Percentiles rank a stretch among this genome's conserved stretches.
These are phyloP conservation scores for Berkeleyomyces basicola DNA, from an alignment of 2,329 filamentous ascomycete genomes.

Conservation along the genomic window DNA sequence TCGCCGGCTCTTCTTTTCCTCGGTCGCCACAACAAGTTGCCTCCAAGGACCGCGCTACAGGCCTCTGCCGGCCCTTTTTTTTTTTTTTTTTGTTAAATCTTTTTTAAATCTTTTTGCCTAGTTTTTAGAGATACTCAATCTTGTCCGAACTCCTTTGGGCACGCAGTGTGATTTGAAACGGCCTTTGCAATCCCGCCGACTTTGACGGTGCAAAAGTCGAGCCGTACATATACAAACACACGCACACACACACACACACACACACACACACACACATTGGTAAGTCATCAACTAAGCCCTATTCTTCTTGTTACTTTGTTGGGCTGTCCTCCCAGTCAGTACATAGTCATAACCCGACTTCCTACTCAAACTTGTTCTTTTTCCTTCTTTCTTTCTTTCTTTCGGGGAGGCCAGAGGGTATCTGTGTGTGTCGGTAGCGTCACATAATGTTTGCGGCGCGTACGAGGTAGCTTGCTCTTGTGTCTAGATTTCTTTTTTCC, in stretches of 20 bases:
- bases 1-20: background rate
- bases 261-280: background rate
- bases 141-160: no score
- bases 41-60: no score
- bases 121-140: background rate
- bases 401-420: background rate
- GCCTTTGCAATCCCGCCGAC: background rate
- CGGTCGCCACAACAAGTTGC: background rate
- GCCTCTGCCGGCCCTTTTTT: background rate
- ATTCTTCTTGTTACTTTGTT: background rate
- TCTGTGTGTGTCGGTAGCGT: background rate
- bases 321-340: background rate
- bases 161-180: background rate
- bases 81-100: background rate
- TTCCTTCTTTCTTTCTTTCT: background rate
- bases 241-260: background rate
- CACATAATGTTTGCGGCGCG: background rate
- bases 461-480: background rate
- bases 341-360: background rate
- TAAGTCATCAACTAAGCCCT: background rate
- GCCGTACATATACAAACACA: background rate
- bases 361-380: background rate
- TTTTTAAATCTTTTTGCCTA: background rate
- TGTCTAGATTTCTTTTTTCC: background rate
- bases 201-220: background rate